phyloP scores from a whole-genome alignment of 2,329 filamentous ascomycete species.

The Calonectria henricotiae region DNA sequence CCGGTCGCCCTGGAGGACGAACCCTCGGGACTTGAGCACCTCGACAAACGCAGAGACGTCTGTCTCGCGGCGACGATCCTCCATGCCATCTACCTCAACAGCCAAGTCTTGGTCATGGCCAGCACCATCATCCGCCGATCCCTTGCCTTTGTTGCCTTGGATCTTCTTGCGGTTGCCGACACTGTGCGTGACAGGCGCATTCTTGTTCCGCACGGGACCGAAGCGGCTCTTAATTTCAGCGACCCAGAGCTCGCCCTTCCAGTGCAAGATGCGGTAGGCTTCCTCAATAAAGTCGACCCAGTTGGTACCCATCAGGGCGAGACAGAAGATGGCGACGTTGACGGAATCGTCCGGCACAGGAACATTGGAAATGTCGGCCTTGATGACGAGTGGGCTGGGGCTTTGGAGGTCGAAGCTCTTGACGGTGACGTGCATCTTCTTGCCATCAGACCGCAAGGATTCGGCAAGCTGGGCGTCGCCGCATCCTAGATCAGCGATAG shows the following conservation, averaged over 20 bases:
- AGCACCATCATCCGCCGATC: conserved; percentile 63
- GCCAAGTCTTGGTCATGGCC: conserved; percentile 73
- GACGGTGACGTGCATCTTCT: conserved; percentile 81
- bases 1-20: conserved; percentile 81
- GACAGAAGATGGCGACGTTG: conserved; percentile 94
- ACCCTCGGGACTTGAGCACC: conserved; percentile 85
- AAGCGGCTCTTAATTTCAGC: conserved; percentile 98
- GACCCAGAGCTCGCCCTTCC: conserved; percentile 97
- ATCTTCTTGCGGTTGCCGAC: conserved; percentile 79
- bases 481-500: conserved; percentile 92
- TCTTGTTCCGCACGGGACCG: conserved; percentile 59
- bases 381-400: conserved; percentile 83
- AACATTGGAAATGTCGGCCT: conserved; percentile 89
- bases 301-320: conserved; percentile 99
- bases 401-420: conserved; percentile 91
- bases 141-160: conserved; percentile 64
- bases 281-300: conserved; percentile 98
- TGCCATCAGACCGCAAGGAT: conserved; percentile 75
- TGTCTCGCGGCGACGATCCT: conserved; percentile 79
- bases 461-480: conserved; percentile 89
- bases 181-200: conserved; percentile 74
- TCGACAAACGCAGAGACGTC: conserved; percentile 91
- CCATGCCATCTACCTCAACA: conserved; percentile 80
- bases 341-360: conserved; percentile 83
- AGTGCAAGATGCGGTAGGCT: conserved; percentile 90